phyloP scores from a whole-genome alignment of 805 yeast species.

The Candida nanaspora region DNA sequence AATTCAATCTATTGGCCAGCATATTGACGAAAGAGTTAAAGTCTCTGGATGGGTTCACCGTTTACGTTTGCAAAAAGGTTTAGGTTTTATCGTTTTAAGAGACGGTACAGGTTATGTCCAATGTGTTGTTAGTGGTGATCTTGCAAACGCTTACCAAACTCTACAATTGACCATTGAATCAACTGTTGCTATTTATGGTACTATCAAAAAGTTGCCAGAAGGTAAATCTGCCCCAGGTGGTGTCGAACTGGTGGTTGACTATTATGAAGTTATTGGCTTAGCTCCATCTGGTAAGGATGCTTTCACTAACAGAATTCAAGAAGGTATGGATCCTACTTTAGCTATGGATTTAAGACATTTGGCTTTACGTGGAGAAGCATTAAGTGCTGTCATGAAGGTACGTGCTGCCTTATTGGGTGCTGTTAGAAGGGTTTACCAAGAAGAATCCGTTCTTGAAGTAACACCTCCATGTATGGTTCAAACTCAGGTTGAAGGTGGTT shows the following conservation, averaged over 20 bases:
- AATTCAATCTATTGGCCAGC: slow-evolving; percentile 45
- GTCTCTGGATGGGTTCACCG: slow-evolving; percentile 97
- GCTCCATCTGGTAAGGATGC: slow-evolving; percentile 97
- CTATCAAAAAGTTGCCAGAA: slow-evolving; percentile 77
- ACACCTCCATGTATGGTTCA: slow-evolving; percentile 99
- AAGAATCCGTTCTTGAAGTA: slow-evolving; percentile 77
- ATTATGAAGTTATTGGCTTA: slow-evolving; percentile 78
- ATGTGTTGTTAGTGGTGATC: slow-evolving; percentile 80
- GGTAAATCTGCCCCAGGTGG: slow-evolving; percentile 98
- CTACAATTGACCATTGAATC: slow-evolving; percentile 82
- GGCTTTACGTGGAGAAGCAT: slow-evolving; percentile 92
- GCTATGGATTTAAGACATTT: slow-evolving; percentile 93
- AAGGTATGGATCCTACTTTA: slow-evolving; percentile 87
- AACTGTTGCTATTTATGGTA: slow-evolving; percentile 75
- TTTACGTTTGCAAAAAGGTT: slow-evolving; percentile 85
- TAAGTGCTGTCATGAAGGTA: slow-evolving; percentile 89
- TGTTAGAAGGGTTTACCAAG: slow-evolving; percentile 69
- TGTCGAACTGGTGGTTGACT: slow-evolving; percentile 88
- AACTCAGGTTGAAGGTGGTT: slow-evolving; percentile 99
- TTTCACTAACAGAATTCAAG: slow-evolving; percentile 89
- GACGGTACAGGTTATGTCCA: slow-evolving; percentile 94
- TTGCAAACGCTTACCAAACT: slow-evolving; percentile 87
- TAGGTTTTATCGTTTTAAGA: slow-evolving; percentile 84
- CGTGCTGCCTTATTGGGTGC: slow-evolving; percentile 73
- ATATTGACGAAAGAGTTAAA: slow-evolving; percentile 60